These are phyloP conservation scores for Funneliformis geosporum DNA, from an alignment of 192 early-diverging fungal genomes.

Conservation along the genomic window DNA sequence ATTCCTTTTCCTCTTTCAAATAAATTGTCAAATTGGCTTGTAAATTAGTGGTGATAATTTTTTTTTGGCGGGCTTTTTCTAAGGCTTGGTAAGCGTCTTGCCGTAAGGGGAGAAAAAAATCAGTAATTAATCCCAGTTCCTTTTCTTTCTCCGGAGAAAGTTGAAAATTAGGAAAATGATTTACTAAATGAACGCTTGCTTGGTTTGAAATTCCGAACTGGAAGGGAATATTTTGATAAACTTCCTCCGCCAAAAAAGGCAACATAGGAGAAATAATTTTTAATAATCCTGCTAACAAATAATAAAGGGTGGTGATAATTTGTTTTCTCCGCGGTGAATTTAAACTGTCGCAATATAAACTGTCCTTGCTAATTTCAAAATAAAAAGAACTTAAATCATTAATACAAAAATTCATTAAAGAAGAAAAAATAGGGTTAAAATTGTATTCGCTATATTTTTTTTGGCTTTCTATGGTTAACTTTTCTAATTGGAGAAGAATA, in stretches of 20 bases:
- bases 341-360: constrained; percentile 2
- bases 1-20: no score
- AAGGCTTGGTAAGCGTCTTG: no score
- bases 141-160: no score
- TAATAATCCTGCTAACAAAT: neutral
- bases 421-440: neutral
- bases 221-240: no score
- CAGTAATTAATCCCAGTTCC: no score
- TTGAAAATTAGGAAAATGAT: no score
- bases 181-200: no score
- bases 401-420: constrained; percentile 18
- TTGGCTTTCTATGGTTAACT: neutral
- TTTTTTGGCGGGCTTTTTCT: no score
- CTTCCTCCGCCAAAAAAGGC: constrained; percentile 39
- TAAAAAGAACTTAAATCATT: constrained; percentile 25
- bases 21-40: no score
- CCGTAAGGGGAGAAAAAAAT: no score
- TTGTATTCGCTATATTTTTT: constrained; percentile 14
- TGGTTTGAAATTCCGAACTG: no score
- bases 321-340: neutral
- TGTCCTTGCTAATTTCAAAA: constrained; percentile 20
- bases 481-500: constrained; percentile 11
- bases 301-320: constrained; percentile 17
- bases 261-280: constrained; percentile 38
- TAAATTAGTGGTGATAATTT: no score